Percentiles rank a stretch among this genome's conserved stretches.
Evolutionary conservation across 345 rosid genomes (phyloP).

Genomic region (Eucalyptus tenuipes): DNA sequence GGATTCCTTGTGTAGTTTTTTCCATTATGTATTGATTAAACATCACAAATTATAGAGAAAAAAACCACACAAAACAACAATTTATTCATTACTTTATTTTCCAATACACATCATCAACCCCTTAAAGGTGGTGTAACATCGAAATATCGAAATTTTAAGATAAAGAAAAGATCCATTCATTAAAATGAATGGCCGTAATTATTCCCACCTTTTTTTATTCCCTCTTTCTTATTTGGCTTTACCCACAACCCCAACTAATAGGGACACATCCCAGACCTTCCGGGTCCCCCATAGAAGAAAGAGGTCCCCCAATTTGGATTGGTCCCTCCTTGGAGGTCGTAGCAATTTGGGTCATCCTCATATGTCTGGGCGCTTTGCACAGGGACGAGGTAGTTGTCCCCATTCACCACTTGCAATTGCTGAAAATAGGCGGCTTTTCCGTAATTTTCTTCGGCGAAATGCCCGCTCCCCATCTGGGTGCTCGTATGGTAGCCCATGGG

Average conservation of each 20-base stretch:
- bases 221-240: neutral
- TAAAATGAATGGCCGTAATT: neutral
- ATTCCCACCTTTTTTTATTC: neutral
- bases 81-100: constrained; percentile 10
- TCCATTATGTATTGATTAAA: neutral
- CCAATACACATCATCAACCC: neutral
- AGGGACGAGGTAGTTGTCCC: constrained; percentile 83
- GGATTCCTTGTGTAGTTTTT: neutral
- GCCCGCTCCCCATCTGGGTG: constrained; percentile 97
- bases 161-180: constrained; percentile 7
- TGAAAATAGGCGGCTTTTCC: constrained; percentile 80
- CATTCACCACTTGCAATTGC: constrained; percentile 75
- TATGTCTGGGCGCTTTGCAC: constrained; percentile 41
- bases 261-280: constrained; percentile 78
- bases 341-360: constrained; percentile 84
- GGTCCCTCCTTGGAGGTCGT: constrained; percentile 70
- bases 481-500: constrained; percentile 76
- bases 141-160: neutral
- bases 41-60: neutral
- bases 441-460: constrained; percentile 75
- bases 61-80: neutral
- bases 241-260: constrained; percentile 11
- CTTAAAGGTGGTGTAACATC: constrained; percentile 11
- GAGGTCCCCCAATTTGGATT: constrained; percentile 84
- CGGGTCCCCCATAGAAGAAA: constrained; percentile 96